These are phyloP conservation scores for Peronospora destructor DNA, from an alignment of 352 stramenopile genomes.

Conservation along the genomic window DNA sequence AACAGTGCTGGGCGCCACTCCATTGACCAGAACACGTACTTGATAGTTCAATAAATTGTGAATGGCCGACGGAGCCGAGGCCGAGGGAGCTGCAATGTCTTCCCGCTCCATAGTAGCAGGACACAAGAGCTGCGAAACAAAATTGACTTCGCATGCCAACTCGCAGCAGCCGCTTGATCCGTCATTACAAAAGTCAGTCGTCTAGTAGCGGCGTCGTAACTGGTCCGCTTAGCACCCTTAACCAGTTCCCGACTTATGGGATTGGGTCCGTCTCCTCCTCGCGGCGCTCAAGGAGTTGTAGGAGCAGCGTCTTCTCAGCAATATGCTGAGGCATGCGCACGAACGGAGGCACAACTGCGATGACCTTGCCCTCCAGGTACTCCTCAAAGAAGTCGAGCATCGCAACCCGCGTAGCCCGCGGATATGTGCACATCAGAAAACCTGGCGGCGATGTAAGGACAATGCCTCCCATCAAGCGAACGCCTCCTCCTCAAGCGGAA, in stretches of 20 bases:
- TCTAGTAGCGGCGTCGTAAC: neutral
- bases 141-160: neutral
- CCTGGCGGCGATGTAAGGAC: no score
- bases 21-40: no score
- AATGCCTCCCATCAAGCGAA: no score
- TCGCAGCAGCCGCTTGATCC: neutral
- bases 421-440: no score
- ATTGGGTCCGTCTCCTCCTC: neutral
- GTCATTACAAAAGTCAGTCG: neutral
- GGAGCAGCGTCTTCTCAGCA: neutral
- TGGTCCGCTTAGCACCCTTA: neutral
- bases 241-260: neutral
- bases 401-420: no score
- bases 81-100: no score
- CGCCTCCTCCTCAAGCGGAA: no score
- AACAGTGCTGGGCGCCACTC: no score
- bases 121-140: neutral
- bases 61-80: no score
- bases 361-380: no score
- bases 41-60: no score
- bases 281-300: neutral
- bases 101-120: neutral
- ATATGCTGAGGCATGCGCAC: neutral
- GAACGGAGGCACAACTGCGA: neutral
- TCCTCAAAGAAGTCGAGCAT: no score